These are phyloP conservation scores for Polyporus tsugae DNA, from an alignment of 1,284 basidiomycete genomes.

Conservation along the genomic window DNA sequence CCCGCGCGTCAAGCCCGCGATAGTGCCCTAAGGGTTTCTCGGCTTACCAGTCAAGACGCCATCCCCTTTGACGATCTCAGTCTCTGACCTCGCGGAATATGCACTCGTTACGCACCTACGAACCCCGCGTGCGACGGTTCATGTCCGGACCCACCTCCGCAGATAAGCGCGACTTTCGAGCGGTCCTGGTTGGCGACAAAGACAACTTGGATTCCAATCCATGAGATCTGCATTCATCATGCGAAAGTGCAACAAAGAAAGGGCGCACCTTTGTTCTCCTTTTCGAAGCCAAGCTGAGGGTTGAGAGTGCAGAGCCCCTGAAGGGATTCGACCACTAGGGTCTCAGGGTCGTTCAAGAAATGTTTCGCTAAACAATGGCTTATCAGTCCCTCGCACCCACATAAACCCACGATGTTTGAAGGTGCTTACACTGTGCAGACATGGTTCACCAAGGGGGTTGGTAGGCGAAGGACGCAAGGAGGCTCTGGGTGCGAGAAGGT, in stretches of 20 bases:
- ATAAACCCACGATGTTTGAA: not conserved
- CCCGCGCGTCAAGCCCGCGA: slow-evolving; percentile 4
- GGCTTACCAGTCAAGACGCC: slow-evolving; percentile 78
- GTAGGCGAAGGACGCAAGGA: not conserved
- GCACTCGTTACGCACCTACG: slow-evolving; percentile 58
- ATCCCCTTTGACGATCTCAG: slow-evolving; percentile 54
- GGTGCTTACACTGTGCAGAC: slow-evolving; percentile 36
- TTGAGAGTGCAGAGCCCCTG: slow-evolving; percentile 78
- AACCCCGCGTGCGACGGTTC: slow-evolving; percentile 90
- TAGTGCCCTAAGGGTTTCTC: slow-evolving; percentile 22
- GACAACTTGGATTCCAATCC: slow-evolving; percentile 52
- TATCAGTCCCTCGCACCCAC: not conserved
- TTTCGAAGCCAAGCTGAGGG: slow-evolving; percentile 74
- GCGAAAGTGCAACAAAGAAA: not conserved
- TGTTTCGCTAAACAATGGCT: slow-evolving; percentile 63
- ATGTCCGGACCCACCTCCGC: slow-evolving; percentile 92
- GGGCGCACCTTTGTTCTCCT: slow-evolving; percentile 64
- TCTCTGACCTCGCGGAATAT: not conserved
- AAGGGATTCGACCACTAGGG: slow-evolving; percentile 82
- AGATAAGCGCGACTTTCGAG: slow-evolving; percentile 83
- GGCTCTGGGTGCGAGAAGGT: not conserved
- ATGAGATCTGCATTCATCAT: not conserved
- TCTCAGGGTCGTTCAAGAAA: slow-evolving; percentile 73
- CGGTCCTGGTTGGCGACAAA: slow-evolving; percentile 63
- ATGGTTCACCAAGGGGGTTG: slow-evolving; percentile 19